Conservation (phyloP, 1,284 basidiomycete species). For the Apiotrichum gamsii region DNA sequence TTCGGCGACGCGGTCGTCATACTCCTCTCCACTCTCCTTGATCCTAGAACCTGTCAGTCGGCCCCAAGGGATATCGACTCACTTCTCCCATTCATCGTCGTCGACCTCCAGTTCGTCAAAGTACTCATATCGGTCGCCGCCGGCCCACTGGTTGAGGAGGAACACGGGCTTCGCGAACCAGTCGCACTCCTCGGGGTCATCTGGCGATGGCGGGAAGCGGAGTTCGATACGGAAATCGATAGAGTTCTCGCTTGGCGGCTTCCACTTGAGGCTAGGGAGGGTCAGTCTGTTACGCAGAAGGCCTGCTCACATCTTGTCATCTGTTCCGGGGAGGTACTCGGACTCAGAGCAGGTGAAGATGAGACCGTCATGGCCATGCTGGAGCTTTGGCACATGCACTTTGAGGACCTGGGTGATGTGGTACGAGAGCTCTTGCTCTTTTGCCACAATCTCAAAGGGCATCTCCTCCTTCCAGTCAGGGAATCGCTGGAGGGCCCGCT, state of each 20-base stretch:
- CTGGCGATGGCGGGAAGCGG: constrained; percentile 68
- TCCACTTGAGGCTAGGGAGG: constrained; percentile 90
- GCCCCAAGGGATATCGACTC: constrained; percentile 34
- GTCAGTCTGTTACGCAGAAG: too few species aligned
- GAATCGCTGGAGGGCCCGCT: constrained; percentile 60
- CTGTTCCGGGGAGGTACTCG: constrained; percentile 82
- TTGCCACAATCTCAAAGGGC: constrained; percentile 87
- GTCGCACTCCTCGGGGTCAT: constrained; percentile 61
- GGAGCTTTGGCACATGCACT: constrained; percentile 75
- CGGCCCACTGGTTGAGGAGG: constrained; percentile 69
- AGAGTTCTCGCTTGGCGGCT: constrained; percentile 95
- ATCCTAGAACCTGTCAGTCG: constrained; percentile 54
- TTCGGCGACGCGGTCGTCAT: constrained; percentile 90
- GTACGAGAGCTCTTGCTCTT: constrained; percentile 84
- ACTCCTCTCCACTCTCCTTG: constrained; percentile 76
- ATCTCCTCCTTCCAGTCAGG: constrained; percentile 57
- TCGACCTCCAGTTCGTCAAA: constrained; percentile 82
- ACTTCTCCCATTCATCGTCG: constrained; percentile 91
- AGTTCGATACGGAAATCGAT: constrained; percentile 95
- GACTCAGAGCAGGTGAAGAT: constrained; percentile 91
- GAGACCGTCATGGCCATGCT: constrained; percentile 92
- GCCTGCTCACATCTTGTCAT: constrained; percentile 70
- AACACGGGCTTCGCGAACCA: constrained; percentile 80
- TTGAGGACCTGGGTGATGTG: constrained; percentile 77
- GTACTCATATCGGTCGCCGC: constrained; percentile 63